phyloP scores from a whole-genome alignment of 495 filamentous ascomycete species.

The Entonaema liquescens region DNA sequence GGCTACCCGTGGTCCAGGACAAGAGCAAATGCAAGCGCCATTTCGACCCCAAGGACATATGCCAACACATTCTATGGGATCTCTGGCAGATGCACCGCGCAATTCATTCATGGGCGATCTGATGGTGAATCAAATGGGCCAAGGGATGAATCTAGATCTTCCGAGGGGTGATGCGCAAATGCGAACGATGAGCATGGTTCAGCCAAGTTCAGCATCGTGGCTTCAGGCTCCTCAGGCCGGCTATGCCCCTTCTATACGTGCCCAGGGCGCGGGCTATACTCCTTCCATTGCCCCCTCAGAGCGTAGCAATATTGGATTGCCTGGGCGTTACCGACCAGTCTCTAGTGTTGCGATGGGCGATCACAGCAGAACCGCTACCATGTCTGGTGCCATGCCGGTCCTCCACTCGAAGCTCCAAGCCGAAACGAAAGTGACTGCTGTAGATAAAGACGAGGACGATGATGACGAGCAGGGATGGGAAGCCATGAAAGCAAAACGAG shows the following conservation, averaged over 20 bases:
- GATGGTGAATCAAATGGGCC: conserved; percentile 44
- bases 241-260: conserved; percentile 59
- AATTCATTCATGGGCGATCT: conserved; percentile 56
- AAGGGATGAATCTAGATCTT: conserved; percentile 44
- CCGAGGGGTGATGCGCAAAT: conserved; percentile 50
- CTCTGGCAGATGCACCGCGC: conserved; percentile 50
- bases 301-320: conserved; percentile 89
- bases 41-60: conserved; percentile 49
- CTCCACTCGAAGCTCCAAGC: conserved; percentile 40
- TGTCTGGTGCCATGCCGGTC: conserved; percentile 57
- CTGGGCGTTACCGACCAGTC: conserved; percentile 92
- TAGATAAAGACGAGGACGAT: conserved; percentile 64
- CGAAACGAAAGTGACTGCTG: conserved; percentile 36
- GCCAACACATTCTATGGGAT: conserved; percentile 47
- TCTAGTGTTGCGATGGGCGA: conserved; percentile 57
- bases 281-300: conserved; percentile 89
- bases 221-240: conserved; percentile 51
- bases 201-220: conserved; percentile 68
- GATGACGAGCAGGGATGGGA: conserved; percentile 85
- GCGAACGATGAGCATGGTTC: conserved; percentile 84
- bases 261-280: conserved; percentile 59
- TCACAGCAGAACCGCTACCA: conserved; percentile 58
- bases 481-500: conserved; percentile 84
- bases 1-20: conserved; percentile 48
- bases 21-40: conserved; percentile 37